Evolutionary conservation across 2,329 filamentous ascomycete species (phyloP), one percentile per base, ranked within the genome.

Genomic region (Elsinoe fawcettii): DNA sequence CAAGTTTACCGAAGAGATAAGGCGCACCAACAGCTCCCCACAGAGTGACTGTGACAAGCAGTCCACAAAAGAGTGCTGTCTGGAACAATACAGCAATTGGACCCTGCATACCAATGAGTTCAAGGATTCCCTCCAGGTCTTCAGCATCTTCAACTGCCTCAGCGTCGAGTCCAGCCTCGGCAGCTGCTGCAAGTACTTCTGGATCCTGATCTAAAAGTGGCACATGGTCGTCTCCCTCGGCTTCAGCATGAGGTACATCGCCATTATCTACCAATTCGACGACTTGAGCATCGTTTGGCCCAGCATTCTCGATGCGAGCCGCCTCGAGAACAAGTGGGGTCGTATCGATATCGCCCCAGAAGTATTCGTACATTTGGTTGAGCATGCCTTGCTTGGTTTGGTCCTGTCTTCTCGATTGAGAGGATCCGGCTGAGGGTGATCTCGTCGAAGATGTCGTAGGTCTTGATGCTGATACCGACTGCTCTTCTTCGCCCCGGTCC

Each of bases 81-180:
- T 99, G 93, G 63, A 97, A 84, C 5, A 99, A 80, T 2, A 90
- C 90, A 12, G 87, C 86, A 2, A 99, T 78, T 0, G 93, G 93
- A 0, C 93, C 93, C 66, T 95, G 89, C 87, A 99, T 95, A 36
- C 93, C 93, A 59, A 99, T 87, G 14, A 99, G 81, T 70, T 99
- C 93, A 76, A 99, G 84, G 55, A 99, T 88, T 0, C 93, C 93
- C 69, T 99, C 93, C 14, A 99, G 83, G 67, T 99, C 93, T 71
- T 99, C 93, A 8, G 88, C 88, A 63, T 96, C 74, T 60, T 91
- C 88, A 41, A 90, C 80, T 8, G 85, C 86, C 56, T 85, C 82
- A 46, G 84, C 82, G 64, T 96, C 89, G 34, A 92, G 75, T 7
- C 80, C 87, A 14, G 82, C 84, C 51, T 81, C 82, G 18, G 79